A percentile compares a stretch with the other conserved stretches of the same genome.
Evolutionary conservation across 2,329 filamentous ascomycete species (phyloP).

Genomic region (Claviceps spartinae): DNA sequence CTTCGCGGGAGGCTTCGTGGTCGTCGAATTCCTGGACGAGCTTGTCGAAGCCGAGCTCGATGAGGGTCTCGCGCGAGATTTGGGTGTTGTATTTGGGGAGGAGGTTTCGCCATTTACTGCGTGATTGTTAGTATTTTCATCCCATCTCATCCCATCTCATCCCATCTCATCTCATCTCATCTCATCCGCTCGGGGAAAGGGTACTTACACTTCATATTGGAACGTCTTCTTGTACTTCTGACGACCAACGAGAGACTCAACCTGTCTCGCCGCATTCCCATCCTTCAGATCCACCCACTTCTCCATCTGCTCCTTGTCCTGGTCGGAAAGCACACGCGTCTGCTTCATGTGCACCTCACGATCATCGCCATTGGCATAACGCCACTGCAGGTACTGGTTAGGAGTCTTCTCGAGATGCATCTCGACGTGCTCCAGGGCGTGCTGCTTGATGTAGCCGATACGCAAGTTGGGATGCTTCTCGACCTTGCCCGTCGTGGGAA

Average conservation of each 20-base stretch:
- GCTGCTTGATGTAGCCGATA: slow-evolving; percentile 99
- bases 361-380: slow-evolving; percentile 92
- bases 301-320: slow-evolving; percentile 83
- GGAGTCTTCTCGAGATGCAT: slow-evolving; percentile 99
- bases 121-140: background rate
- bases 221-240: slow-evolving; percentile 99
- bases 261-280: slow-evolving; percentile 60
- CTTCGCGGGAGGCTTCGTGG: slow-evolving; percentile 95
- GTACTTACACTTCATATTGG: slow-evolving; percentile 80
- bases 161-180: too few relatives aligned
- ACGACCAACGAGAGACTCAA: slow-evolving; percentile 85
- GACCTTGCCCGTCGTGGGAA: slow-evolving; percentile 72
- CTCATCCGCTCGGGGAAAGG: background rate
- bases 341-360: slow-evolving; percentile 97
- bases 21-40: slow-evolving; percentile 96
- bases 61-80: slow-evolving; percentile 83
- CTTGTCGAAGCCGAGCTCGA: slow-evolving; percentile 79
- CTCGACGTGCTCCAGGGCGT: slow-evolving; percentile 96
- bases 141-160: too few relatives aligned
- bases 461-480: slow-evolving; percentile 98
- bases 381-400: slow-evolving; percentile 98
- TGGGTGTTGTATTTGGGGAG: slow-evolving; percentile 88
- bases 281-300: slow-evolving; percentile 76
- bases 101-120: slow-evolving; percentile 72
- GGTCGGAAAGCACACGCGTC: slow-evolving; percentile 74